Conservation (phyloP, 345 rosid species). For the Dovyalis caffra region DNA sequence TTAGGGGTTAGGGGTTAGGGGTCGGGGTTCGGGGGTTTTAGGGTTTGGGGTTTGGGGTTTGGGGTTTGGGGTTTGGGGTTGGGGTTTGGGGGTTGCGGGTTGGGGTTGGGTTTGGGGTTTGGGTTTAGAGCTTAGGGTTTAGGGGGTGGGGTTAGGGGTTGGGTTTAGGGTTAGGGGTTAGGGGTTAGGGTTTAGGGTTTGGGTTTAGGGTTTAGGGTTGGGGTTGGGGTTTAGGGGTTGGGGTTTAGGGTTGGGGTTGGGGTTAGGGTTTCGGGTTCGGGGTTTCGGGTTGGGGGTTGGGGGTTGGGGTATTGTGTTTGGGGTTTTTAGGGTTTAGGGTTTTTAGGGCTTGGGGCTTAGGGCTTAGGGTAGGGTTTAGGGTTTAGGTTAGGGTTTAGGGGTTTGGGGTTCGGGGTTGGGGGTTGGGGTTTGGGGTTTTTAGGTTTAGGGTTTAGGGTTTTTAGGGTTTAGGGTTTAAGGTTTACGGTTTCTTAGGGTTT, state of each 20-base stretch:
- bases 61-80: conserved; percentile 23
- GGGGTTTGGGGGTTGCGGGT: conserved; percentile 26
- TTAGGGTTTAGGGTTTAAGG: too few relatives aligned
- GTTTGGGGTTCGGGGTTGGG: conserved; percentile 1
- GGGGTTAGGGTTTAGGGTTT: conserved; percentile 3
- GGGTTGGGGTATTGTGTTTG: not conserved
- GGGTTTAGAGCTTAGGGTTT: conserved; percentile 13
- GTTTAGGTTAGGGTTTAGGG: conserved; percentile 19
- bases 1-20: too few relatives aligned
- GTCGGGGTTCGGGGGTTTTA: not conserved
- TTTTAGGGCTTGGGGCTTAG: conserved; percentile 9
- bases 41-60: conserved; percentile 13
- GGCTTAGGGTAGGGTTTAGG: conserved; percentile 3
- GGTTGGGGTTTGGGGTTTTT: conserved; percentile 1
- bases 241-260: not conserved
- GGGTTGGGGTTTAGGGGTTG: conserved; percentile 10
- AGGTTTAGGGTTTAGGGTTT: conserved; percentile 8
- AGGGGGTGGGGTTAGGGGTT: conserved; percentile 6
- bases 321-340: conserved; percentile 8
- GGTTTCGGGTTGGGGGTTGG: too few relatives aligned
- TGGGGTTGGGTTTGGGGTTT: conserved; percentile 19
- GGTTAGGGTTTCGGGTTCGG: too few relatives aligned
- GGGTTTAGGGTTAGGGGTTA: conserved; percentile 8
- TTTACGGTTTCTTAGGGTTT: not conserved
- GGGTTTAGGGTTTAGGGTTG: conserved; percentile 13